Conservation (phyloP, 768 basidiomycete genomes). For the Coprinopsis marcescibilis region DNA sequence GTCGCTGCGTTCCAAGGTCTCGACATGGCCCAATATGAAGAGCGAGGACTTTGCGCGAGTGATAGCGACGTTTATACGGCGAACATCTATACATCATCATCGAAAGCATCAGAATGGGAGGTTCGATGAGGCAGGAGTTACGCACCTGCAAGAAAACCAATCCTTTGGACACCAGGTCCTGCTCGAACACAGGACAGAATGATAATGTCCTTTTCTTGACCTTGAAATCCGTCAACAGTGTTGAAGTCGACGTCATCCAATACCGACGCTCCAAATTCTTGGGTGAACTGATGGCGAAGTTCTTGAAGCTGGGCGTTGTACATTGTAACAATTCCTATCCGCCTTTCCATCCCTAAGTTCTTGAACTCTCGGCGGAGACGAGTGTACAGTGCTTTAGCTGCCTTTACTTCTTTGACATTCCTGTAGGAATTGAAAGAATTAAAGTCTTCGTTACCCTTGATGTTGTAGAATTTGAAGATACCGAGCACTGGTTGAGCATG, state of each 20-base stretch:
- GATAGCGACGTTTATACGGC: constrained; percentile 97
- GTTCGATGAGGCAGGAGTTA: neutral
- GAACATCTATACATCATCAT: constrained; percentile 42
- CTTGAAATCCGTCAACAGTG: constrained; percentile 98
- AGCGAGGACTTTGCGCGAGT: constrained; percentile 95
- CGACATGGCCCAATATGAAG: constrained; percentile 86
- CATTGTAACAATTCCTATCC: constrained; percentile 77
- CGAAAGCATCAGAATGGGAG: constrained; percentile 4
- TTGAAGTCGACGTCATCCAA: constrained; percentile 81
- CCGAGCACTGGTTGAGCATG: constrained; percentile 74
- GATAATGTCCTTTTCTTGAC: constrained; percentile 98
- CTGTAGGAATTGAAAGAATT: constrained; percentile 61
- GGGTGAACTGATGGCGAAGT: constrained; percentile 62
- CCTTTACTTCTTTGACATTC: constrained; percentile 68
- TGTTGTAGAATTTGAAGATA: constrained; percentile 86
- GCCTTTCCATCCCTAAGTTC: constrained; percentile 35
- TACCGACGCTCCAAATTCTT: constrained; percentile 67
- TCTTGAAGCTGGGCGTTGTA: constrained; percentile 86
- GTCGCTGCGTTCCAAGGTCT: constrained; percentile 86
- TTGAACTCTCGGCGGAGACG: constrained; percentile 62
- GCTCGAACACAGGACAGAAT: constrained; percentile 96
- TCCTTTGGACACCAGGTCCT: constrained; percentile 71
- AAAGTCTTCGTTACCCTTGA: constrained; percentile 65
- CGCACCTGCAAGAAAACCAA: constrained; percentile 86
- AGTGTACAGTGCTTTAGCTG: constrained; percentile 72